Conservation (phyloP, 2,329 filamentous ascomycete genomes). For the Coleophoma crateriformis region DNA sequence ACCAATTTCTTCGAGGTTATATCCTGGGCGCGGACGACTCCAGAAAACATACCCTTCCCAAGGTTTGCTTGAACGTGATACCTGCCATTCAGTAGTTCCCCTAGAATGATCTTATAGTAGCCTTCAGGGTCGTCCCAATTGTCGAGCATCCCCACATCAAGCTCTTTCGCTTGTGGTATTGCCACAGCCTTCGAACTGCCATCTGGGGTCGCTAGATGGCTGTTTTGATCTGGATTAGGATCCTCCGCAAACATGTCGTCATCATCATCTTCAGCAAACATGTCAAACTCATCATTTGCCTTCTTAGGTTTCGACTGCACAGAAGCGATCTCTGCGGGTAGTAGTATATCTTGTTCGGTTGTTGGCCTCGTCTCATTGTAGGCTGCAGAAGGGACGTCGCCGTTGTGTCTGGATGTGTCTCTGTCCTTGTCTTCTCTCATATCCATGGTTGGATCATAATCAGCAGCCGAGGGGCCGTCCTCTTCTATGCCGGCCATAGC, state of each 20-base stretch:
- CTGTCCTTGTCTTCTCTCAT: slow-evolving; percentile 78
- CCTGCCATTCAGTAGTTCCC: slow-evolving; percentile 81
- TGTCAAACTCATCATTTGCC: slow-evolving; percentile 66
- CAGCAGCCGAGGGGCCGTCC: slow-evolving; percentile 83
- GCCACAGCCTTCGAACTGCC: slow-evolving; percentile 40
- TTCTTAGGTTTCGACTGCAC: slow-evolving; percentile 34
- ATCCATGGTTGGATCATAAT: slow-evolving; percentile 85
- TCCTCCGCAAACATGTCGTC: slow-evolving; percentile 59
- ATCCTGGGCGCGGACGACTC: slow-evolving; percentile 85
- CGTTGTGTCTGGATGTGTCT: slow-evolving; percentile 58
- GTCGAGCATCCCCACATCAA: slow-evolving; percentile 74
- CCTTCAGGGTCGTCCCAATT: slow-evolving; percentile 92
- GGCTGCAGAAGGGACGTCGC: slow-evolving; percentile 45
- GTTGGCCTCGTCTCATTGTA: slow-evolving; percentile 54
- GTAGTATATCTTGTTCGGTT: slow-evolving; percentile 44
- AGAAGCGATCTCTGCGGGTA: slow-evolving; percentile 26
- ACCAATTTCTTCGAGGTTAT: slow-evolving; percentile 70
- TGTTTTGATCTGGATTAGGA: slow-evolving; percentile 31
- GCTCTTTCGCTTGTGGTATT: slow-evolving; percentile 43
- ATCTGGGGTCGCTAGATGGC: slow-evolving; percentile 32
- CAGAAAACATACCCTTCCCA: slow-evolving; percentile 94
- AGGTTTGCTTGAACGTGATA: slow-evolving; percentile 86
- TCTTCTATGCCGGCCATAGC: slow-evolving; percentile 35
- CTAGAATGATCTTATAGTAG: slow-evolving; percentile 91
- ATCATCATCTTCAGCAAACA: slow-evolving; percentile 82